Evolutionary conservation across 106 monocot species (phyloP).

Genomic region (Dendrobium nobile): DNA sequence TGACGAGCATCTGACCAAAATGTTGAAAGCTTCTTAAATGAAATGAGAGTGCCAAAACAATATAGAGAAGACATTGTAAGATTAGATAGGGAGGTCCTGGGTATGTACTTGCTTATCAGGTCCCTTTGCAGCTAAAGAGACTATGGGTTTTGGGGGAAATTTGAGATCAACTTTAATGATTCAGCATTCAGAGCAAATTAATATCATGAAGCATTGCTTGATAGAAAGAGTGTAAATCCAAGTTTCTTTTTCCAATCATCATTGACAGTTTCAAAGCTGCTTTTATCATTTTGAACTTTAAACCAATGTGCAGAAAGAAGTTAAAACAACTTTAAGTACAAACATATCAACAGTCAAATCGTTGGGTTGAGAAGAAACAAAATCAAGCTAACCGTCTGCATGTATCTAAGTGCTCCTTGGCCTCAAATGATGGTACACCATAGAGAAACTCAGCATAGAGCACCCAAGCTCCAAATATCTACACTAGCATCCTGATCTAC

Average conservation of each 20-base stretch:
- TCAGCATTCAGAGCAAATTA: slow-evolving; percentile 28
- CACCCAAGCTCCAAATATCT: slow-evolving; percentile 97
- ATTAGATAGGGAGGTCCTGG: no score
- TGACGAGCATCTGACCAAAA: slow-evolving; percentile 77
- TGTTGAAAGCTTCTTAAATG: background rate
- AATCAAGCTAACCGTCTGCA: slow-evolving; percentile 61
- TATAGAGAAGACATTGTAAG: background rate
- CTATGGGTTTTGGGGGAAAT: slow-evolving; percentile 72
- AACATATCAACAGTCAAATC: background rate
- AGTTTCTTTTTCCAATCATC: no score
- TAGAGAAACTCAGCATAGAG: slow-evolving; percentile 96
- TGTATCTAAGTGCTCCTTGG: slow-evolving; percentile 93
- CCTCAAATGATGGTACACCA: slow-evolving; percentile 92
- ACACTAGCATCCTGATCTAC: slow-evolving; percentile 92
- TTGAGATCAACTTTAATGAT: slow-evolving; percentile 94
- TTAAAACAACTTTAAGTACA: background rate
- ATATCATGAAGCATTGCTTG: no score
- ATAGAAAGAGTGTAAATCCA: no score
- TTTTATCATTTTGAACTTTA: no score
- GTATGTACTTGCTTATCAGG: slow-evolving; percentile 66
- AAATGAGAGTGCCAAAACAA: background rate
- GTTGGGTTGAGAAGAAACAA: background rate
- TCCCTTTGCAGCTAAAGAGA: slow-evolving; percentile 83
- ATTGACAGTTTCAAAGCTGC: no score
- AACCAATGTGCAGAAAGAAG: background rate